Percentiles rank a stretch among this genome's conserved stretches.
phyloP scores from a whole-genome alignment of 1,139 yeast genomes.

The Williopsis jadinii region DNA sequence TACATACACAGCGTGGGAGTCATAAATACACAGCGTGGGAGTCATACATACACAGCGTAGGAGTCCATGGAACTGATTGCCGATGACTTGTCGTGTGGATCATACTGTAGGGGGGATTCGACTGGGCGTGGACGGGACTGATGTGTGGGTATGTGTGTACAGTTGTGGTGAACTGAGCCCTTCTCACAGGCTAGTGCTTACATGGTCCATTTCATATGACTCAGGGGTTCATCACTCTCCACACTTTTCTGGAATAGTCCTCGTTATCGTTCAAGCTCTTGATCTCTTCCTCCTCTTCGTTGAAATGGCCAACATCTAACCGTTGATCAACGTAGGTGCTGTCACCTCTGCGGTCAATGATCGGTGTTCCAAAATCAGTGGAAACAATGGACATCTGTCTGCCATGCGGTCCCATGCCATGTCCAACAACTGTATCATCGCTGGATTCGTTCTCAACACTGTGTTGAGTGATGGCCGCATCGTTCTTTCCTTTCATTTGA shows the following conservation, averaged over 20 bases:
- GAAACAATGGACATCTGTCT: conserved; percentile 5
- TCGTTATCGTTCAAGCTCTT: conserved; percentile 52
- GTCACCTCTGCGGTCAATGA: conserved; percentile 27
- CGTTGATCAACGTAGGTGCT: conserved; percentile 53
- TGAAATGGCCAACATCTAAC: conserved; percentile 50
- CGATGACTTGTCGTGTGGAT: too few species aligned
- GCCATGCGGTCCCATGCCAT: conserved; percentile 1
- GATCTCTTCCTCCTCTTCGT: conserved; percentile 32
- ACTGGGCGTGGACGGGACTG: too few species aligned
- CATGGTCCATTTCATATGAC: too few species aligned
- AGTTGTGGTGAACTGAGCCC: too few species aligned
- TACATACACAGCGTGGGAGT: too few species aligned
- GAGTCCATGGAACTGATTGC: too few species aligned
- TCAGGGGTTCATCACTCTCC: conserved; percentile 52
- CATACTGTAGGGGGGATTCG: too few species aligned
- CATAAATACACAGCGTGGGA: too few species aligned
- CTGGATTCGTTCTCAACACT: background rate
- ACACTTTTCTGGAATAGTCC: conserved; percentile 56
- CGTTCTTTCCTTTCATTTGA: background rate
- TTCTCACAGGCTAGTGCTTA: background rate
- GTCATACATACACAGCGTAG: too few species aligned
- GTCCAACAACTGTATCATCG: conserved; percentile 8
- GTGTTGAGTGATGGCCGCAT: background rate
- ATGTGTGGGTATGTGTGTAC: too few species aligned
- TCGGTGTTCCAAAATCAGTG: conserved; percentile 17